Percentiles rank a stretch among this genome's conserved stretches.
Conservation (phyloP, 768 basidiomycete genomes). For the Grammothele lineata region DNA sequence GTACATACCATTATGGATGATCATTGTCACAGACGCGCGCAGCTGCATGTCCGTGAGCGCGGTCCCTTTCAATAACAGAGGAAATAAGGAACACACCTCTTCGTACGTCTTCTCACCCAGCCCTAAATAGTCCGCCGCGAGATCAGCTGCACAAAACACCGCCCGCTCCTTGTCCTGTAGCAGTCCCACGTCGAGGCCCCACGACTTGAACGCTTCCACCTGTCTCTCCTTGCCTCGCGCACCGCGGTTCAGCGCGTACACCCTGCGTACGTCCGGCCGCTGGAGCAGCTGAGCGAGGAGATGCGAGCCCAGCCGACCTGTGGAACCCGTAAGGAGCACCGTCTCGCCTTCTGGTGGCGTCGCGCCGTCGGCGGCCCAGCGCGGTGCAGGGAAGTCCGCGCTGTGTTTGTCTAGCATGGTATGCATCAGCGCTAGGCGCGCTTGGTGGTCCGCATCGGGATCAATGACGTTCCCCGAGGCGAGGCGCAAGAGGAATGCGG, state of each 20-base stretch:
- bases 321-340: constrained; percentile 31
- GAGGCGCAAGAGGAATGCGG: constrained; percentile 3
- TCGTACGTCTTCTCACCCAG: constrained; percentile 8
- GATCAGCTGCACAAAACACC: constrained; percentile 17
- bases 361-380: too few species aligned
- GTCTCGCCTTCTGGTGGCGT: too few species aligned
- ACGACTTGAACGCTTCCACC: constrained; percentile 12
- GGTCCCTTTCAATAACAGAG: too few species aligned
- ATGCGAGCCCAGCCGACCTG: constrained; percentile 28
- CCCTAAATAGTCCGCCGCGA: constrained; percentile 15
- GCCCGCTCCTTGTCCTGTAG: constrained; percentile 17
- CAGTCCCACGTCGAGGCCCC: constrained; percentile 10
- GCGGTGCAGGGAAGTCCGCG: constrained; percentile 3
- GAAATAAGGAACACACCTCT: too few species aligned
- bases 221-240: constrained; percentile 4
- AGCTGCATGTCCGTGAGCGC: too few species aligned
- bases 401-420: constrained; percentile 17
- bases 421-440: constrained; percentile 11
- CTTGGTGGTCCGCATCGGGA: not conserved
- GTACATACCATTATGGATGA: constrained; percentile 23
- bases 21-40: constrained; percentile 7
- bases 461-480: constrained; percentile 3
- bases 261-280: constrained; percentile 4
- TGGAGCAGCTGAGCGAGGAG: constrained; percentile 24
- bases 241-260: constrained; percentile 23